Evolutionary conservation across 495 filamentous ascomycete species (phyloP).

Genomic region (Neurospora tetrasperma): DNA sequence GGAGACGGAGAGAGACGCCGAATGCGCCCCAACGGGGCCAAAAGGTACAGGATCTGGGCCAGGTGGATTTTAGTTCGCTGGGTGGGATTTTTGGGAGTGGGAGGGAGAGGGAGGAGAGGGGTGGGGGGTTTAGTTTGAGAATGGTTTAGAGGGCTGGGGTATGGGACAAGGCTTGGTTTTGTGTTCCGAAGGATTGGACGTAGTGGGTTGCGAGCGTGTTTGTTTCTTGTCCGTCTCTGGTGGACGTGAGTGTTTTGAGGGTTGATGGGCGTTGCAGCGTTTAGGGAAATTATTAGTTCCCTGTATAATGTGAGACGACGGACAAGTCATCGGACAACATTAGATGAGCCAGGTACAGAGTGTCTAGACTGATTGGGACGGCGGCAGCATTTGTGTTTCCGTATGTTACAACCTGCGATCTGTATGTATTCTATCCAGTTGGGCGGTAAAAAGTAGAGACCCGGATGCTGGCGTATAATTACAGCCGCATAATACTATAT

Average conservation of each 20-base stretch:
- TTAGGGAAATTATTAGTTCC: not conserved
- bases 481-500: not conserved
- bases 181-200: not conserved
- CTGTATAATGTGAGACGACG: not conserved
- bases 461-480: not conserved
- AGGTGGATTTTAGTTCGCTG: slow-evolving; percentile 62
- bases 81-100: slow-evolving; percentile 45
- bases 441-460: not conserved
- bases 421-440: not conserved
- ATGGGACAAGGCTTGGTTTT: not conserved
- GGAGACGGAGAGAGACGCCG: slow-evolving; percentile 62
- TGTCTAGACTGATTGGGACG: not conserved
- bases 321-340: not conserved
- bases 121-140: slow-evolving; percentile 73
- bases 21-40: slow-evolving; percentile 79
- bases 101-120: slow-evolving; percentile 61
- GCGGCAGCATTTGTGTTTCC: not conserved
- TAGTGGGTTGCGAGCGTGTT: not conserved
- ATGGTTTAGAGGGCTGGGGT: slow-evolving; percentile 35
- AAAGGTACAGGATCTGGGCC: slow-evolving; percentile 42
- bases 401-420: not conserved
- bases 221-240: not conserved
- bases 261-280: not conserved
- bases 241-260: not conserved
- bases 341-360: not conserved